These are phyloP conservation scores for Ustilago curta DNA, from an alignment of 1,284 basidiomycete species.

Conservation along the genomic window DNA sequence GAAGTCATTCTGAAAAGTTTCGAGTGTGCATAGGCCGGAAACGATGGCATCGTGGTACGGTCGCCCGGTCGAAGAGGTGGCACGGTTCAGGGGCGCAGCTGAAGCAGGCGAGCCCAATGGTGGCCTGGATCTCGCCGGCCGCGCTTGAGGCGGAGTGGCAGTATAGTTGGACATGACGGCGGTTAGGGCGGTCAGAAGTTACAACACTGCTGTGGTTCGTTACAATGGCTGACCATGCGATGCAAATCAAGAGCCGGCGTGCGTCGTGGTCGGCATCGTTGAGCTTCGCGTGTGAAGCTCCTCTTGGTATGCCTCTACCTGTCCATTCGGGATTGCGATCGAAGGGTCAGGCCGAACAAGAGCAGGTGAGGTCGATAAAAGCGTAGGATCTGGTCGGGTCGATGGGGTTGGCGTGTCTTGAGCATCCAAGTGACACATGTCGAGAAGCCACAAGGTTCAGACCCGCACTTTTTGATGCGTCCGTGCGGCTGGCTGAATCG, in stretches of 20 bases:
- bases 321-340: too few species aligned
- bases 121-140: constrained; percentile 35
- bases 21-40: constrained; percentile 76
- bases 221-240: not conserved
- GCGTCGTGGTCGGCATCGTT: not conserved
- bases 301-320: not conserved
- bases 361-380: not conserved
- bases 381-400: constrained; percentile 2
- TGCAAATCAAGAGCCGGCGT: not conserved
- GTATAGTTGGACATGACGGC: constrained; percentile 33
- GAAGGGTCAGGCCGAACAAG: not conserved
- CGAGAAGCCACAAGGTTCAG: constrained; percentile 2
- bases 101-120: constrained; percentile 28
- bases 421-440: not conserved
- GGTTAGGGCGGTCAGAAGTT: too few species aligned
- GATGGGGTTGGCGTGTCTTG: not conserved
- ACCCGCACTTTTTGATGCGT: not conserved
- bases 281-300: not conserved
- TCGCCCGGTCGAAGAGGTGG: constrained; percentile 28
- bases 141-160: constrained; percentile 32
- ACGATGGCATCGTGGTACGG: constrained; percentile 73
- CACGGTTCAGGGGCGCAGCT: constrained; percentile 29
- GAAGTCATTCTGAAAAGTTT: constrained; percentile 82
- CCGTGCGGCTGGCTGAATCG: not conserved
- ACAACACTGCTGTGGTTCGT: not conserved